A percentile compares a stretch with the other conserved stretches of the same genome.
phyloP scores from a whole-genome alignment of 768 basidiomycete genomes.

The Lactarius deliciosus region DNA sequence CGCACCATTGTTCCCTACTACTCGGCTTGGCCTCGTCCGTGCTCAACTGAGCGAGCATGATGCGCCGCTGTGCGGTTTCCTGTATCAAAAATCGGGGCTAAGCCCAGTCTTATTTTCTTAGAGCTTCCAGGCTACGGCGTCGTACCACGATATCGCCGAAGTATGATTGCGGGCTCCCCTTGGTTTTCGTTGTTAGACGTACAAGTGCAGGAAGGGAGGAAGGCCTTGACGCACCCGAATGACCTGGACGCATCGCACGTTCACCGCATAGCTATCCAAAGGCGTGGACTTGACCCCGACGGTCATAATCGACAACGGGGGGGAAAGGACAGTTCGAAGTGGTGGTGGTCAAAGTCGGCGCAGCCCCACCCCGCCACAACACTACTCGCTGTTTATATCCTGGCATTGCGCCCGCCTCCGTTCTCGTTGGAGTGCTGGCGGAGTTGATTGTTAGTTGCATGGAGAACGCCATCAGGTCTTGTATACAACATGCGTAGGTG shows the following conservation, averaged over 20 bases:
- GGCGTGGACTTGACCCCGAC: background rate
- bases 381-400: background rate
- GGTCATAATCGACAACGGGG: slow-evolving; percentile 1
- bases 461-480: no score
- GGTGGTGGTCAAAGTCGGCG: background rate
- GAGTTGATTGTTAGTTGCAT: background rate
- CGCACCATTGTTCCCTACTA: slow-evolving; percentile 17
- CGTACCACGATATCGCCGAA: slow-evolving; percentile 24
- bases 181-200: background rate
- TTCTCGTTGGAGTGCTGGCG: background rate
- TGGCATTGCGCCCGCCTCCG: slow-evolving; percentile 4
- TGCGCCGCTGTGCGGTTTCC: slow-evolving; percentile 23
- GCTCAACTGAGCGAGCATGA: slow-evolving; percentile 25
- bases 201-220: background rate
- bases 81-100: background rate
- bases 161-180: slow-evolving; percentile 12
- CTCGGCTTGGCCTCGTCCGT: slow-evolving; percentile 19
- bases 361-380: background rate
- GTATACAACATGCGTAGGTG: background rate
- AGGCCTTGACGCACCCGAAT: slow-evolving; percentile 5
- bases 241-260: slow-evolving; percentile 22
- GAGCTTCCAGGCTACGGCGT: background rate
- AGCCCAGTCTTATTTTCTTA: background rate
- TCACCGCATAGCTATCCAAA: slow-evolving; percentile 6
- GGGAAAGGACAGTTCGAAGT: no score